Percentiles rank a stretch among this genome's conserved stretches.
phyloP scores from a whole-genome alignment of 1,284 basidiomycete species.

The Tausonia pullulans region DNA sequence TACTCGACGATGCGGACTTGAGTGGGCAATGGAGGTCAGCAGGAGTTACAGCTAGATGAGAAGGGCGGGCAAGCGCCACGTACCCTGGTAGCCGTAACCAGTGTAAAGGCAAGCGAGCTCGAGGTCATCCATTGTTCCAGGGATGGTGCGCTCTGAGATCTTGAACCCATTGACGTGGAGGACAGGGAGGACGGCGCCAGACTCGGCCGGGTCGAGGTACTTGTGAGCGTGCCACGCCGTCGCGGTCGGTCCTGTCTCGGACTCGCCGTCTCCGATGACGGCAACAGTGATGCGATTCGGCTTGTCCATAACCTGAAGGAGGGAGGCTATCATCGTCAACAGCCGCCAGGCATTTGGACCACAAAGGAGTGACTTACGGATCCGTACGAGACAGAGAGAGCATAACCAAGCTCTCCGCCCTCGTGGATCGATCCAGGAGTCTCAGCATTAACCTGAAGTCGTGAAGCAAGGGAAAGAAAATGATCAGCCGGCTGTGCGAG shows the following conservation, averaged over 20 bases:
- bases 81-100: slow-evolving; percentile 25
- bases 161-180: slow-evolving; percentile 61
- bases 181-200: slow-evolving; percentile 76
- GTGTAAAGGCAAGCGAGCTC: slow-evolving; percentile 59
- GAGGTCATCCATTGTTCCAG: slow-evolving; percentile 78
- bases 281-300: slow-evolving; percentile 68
- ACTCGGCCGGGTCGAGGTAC: slow-evolving; percentile 82
- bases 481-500: not conserved
- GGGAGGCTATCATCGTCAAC: not conserved
- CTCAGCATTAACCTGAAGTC: slow-evolving; percentile 48
- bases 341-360: not conserved
- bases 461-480: too few species aligned
- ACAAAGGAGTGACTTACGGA: slow-evolving; percentile 32
- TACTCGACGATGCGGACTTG: slow-evolving; percentile 69
- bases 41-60: slow-evolving; percentile 6
- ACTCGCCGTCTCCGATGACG: slow-evolving; percentile 76
- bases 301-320: slow-evolving; percentile 58
- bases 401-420: slow-evolving; percentile 80
- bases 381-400: slow-evolving; percentile 69
- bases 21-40: slow-evolving; percentile 48
- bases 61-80: not conserved
- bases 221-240: slow-evolving; percentile 68
- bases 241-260: slow-evolving; percentile 74
- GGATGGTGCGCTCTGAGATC: slow-evolving; percentile 54
- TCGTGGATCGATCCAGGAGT: slow-evolving; percentile 82